Base-by-base conservation (phyloP, 805 yeast species). In the Debaryomyces hansenii region DNA sequence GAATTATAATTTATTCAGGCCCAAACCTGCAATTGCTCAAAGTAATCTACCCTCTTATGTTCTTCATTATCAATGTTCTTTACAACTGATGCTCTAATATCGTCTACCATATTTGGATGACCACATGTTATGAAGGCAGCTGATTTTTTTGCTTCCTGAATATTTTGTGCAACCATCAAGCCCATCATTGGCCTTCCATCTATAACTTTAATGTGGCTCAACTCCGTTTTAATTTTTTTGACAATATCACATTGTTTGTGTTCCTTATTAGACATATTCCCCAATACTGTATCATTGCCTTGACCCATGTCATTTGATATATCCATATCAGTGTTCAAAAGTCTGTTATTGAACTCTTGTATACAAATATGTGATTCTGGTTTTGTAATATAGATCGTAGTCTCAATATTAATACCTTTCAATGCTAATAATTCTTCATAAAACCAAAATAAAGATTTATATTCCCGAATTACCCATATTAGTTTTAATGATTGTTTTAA, bases 1-100 rank as follows among this genome's bases (percentile, higher is more conserved):
- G 27, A 24, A 24, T 7, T 24, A 24, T 6, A 24, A 24, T 7
- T 24, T 24, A 24, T 24, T 48, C 48, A 69, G 0, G 73, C 69
- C 92, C 95, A 87, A 10, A 77, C 72, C 62, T 84, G 89, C 39
- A 84, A 74, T 58, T 86, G 90, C 58, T 88, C 95, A 58, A 70
- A 83, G 58, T 82, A 83, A 55, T 84, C 90, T 12, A 85, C 77
- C 20, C 86, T 72, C 42, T 73, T 67, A 15, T 70, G 58, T 18
- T 57, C 53, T 0, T 54, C 53, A 33, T 59, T 47, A 36, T 69
- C 63, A 42, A 79, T 57, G 44, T 72, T 57, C 40, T 66, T 48
- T 0, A 77, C 69, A 4, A 80, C 74, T 2, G 74, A 62, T 10
- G 55, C 56, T 16, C 70, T 51, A 33, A 66, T 32, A 28, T 62